Percentiles rank a stretch among this genome's conserved stretches.
Conservation (phyloP, 345 rosid genomes). For the Hibiscus trionum region DNA sequence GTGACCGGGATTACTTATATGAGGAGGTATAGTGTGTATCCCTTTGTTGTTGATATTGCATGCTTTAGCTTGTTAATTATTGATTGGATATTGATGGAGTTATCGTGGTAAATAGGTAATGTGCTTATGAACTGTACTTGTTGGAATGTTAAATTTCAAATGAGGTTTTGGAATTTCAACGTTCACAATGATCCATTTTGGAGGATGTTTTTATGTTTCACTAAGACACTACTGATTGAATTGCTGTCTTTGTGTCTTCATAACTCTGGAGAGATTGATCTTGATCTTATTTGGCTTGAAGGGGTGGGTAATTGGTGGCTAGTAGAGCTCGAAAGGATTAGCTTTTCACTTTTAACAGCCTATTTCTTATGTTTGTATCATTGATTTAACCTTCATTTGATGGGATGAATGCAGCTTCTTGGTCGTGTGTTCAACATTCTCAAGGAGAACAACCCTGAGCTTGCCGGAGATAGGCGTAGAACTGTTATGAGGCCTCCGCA, state of each 20-base stretch:
- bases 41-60: not conserved
- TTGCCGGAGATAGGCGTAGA: conserved; percentile 93
- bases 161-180: too few relatives aligned
- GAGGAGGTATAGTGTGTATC: conserved; percentile 52
- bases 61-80: not conserved
- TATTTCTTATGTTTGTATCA: not conserved
- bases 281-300: too few relatives aligned
- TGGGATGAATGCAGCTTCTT: conserved; percentile 62
- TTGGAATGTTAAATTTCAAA: too few relatives aligned
- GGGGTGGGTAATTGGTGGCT: too few relatives aligned
- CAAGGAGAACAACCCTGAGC: conserved; percentile 90
- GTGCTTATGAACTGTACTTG: too few relatives aligned
- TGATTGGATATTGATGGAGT: not conserved
- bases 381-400: not conserved
- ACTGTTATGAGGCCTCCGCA: conserved; percentile 98
- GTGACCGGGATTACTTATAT: conserved; percentile 76
- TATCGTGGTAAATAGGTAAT: not conserved
- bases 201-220: not conserved
- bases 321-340: too few relatives aligned
- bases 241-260: too few relatives aligned
- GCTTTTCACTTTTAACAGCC: too few relatives aligned
- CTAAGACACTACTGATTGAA: too few relatives aligned
- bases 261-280: too few relatives aligned
- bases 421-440: conserved; percentile 82
- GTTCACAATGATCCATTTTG: not conserved